Base-by-base conservation (phyloP, 805 yeast genomes). In the Metschnikowia corniflorae region DNA sequence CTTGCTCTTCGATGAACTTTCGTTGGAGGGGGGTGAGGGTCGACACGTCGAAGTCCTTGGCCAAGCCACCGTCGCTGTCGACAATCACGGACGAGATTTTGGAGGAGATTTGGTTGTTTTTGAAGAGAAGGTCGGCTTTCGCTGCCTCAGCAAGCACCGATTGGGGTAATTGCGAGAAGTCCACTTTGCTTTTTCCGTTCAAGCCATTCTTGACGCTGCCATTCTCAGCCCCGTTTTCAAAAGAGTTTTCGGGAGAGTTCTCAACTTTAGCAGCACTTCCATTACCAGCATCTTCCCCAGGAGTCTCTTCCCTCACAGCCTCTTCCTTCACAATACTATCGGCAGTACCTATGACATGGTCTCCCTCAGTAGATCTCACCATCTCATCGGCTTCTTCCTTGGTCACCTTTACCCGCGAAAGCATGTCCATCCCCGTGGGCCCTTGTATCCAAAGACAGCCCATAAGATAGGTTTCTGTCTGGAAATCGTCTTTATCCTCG, bases 381-480 rank as follows among this genome's bases (percentile, higher is more conserved):
- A 54, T 47, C 32, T 50, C 55, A 2, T 25, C 35, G 3, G 42
- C 37, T 10, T 38, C 45, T 5, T 42, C 46, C n/a, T 18, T 26
- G 4, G 34, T 18, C 4, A 37, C 33, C 26, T 50, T 47, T 17
- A 47, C 49, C 39, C 61, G 55, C 2, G 61, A 46, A 9, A 42
- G 37, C 27, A 71, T 42, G 51, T 77, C 81, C 35, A 63, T 67
- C 20, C 60, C 58, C 53, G 70, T 52, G 1, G 97, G 97, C 0
- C 98, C 98, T 58, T 88, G 97, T 3, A 93, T 73, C 93, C 95
- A 88, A 13, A 89, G 54, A 37, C 85, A 69, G 6, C 96, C 96
- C 82, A 85, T 82, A 18, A 82, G 68, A 51, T 82, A 87, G 0
- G 78, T 73, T 35, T 76, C 78, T 25, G 71, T 77, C 13, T 53